Evolutionary conservation across 257 asterid species (phyloP).

Genomic region (Thymus quinquecostatus): DNA sequence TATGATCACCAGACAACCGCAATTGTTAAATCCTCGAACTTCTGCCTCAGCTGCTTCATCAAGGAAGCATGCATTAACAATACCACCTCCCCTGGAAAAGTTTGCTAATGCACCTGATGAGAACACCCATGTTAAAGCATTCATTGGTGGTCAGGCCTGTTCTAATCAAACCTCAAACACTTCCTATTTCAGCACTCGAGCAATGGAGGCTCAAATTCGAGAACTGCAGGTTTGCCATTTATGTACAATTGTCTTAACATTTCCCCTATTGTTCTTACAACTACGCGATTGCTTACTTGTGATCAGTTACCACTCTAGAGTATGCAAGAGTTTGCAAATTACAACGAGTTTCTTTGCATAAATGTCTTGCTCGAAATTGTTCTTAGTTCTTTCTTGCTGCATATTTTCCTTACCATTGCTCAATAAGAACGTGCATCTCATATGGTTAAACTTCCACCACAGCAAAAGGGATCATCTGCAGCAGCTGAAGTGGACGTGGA

Average conservation of each 20-base stretch:
- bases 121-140: constrained; percentile 46
- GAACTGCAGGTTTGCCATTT: constrained; percentile 64
- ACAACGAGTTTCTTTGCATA: too few species aligned
- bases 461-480: constrained; percentile 81
- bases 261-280: too few species aligned
- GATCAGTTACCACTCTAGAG: too few species aligned
- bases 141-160: constrained; percentile 42
- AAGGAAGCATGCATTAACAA: constrained; percentile 43
- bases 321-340: too few species aligned
- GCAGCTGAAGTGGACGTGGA: constrained; percentile 77
- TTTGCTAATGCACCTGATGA: constrained; percentile 56
- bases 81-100: constrained; percentile 76
- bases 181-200: constrained; percentile 50
- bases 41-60: constrained; percentile 43
- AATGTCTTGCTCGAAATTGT: too few species aligned
- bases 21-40: constrained; percentile 42
- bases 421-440: constrained; percentile 17
- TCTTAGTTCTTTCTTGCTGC: background rate
- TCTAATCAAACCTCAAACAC: constrained; percentile 45
- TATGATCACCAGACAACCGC: constrained; percentile 61
- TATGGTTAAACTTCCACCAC: constrained; percentile 1
- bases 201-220: constrained; percentile 76
- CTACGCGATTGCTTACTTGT: too few species aligned
- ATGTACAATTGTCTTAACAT: too few species aligned
- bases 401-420: background rate